Base-by-base conservation (phyloP, 306 rosid genomes). In the Oxytropis ochrocephala region DNA sequence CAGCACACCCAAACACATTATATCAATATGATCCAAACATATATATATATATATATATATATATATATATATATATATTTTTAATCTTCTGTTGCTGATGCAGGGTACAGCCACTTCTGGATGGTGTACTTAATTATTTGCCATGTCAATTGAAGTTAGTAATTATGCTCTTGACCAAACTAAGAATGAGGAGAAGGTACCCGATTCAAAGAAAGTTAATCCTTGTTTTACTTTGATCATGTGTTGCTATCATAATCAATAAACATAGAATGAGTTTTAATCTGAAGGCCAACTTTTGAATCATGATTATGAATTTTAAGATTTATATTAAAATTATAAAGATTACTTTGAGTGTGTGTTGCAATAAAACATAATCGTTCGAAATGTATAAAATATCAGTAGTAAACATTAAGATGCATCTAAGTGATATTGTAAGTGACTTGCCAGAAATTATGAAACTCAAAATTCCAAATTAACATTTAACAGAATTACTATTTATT, bases 31-130 rank as follows among this genome's bases (percentile, higher is more conserved):
- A 53, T 19, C 49, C 56, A 43, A n/a, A n/a, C n/a, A n/a, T n/a
- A n/a, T n/a, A n/a, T n/a, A n/a, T n/a, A n/a, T n/a, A n/a, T n/a
- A n/a, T n/a, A n/a, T n/a, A n/a, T n/a, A n/a, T n/a, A n/a, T n/a
- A n/a, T n/a, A n/a, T n/a, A n/a, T n/a, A n/a, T n/a, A n/a, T n/a
- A n/a, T n/a, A n/a, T n/a, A n/a, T n/a, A n/a, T n/a, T n/a, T n/a
- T 76, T 80, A 59, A 59, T 76, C 53, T 62, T 50, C 62, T 57
- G 49, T 73, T 81, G 51, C 64, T 79, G 85, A 48, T 78, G 14
- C 88, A 94, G 99, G 99, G 97, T 94, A 30, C 99, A 94, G 71
- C 96, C 99, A 49, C 99, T 94, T 84, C 81, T 94, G 83, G 82
- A 94, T 76, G 97, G 92, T 30, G 96, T 94, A 18, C 82, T 91